phyloP scores from a whole-genome alignment of 1,284 basidiomycete genomes.

The Cystobasidium slooffiae region DNA sequence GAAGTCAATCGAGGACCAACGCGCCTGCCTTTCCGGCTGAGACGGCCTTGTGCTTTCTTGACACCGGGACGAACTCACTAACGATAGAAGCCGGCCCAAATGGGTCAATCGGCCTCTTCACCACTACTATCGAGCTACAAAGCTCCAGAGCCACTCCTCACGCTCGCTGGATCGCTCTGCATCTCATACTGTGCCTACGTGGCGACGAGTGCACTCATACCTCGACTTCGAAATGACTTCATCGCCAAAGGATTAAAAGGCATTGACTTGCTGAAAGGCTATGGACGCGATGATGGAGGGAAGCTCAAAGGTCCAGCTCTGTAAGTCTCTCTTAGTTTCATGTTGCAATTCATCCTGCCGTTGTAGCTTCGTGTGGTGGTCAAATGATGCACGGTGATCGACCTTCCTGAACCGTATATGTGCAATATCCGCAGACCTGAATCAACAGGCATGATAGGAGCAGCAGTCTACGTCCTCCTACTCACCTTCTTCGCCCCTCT shows the following conservation, averaged over 20 bases:
- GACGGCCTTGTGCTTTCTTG: too few relatives aligned
- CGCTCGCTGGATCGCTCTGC: slow-evolving; percentile 29
- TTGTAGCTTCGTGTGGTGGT: neutral
- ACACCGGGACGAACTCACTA: neutral
- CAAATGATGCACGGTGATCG: neutral
- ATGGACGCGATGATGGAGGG: slow-evolving; percentile 40
- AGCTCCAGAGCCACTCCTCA: slow-evolving; percentile 35
- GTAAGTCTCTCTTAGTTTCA: neutral
- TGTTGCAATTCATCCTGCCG: neutral
- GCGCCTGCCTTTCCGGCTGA: too few relatives aligned
- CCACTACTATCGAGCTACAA: slow-evolving; percentile 32
- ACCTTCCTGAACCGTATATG: neutral
- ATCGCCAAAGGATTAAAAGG: slow-evolving; percentile 51
- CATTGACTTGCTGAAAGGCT: slow-evolving; percentile 53
- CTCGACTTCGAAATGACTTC: slow-evolving; percentile 47
- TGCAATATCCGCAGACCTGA: slow-evolving; percentile 71
- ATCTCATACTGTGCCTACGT: slow-evolving; percentile 46
- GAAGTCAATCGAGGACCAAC: too few relatives aligned
- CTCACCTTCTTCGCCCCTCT: slow-evolving; percentile 53
- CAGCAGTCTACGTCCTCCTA: slow-evolving; percentile 79
- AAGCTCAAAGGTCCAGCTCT: slow-evolving; percentile 43
- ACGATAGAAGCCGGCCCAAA: neutral
- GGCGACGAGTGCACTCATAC: slow-evolving; percentile 48
- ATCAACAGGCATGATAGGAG: slow-evolving; percentile 86
- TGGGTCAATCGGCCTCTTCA: slow-evolving; percentile 38